Evolutionary conservation across 2,329 filamentous ascomycete genomes (phyloP).

Genomic region (Mycosphaerella sp.): DNA sequence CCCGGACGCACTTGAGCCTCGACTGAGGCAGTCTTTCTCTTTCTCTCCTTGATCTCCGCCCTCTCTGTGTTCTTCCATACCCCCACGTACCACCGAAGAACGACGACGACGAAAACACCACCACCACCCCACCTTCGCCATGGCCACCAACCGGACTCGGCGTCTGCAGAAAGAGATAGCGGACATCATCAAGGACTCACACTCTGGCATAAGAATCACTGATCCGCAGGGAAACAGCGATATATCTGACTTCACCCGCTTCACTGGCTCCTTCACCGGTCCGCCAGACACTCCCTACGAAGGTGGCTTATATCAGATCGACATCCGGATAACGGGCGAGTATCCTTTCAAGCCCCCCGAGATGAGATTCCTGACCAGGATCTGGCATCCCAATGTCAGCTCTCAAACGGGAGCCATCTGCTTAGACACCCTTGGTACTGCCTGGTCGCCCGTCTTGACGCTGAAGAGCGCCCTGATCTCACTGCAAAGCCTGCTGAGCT

Average conservation of each 20-base stretch:
- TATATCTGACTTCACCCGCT: constrained; percentile 67
- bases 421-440: constrained; percentile 79
- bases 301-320: constrained; percentile 72
- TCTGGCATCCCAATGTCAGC: constrained; percentile 97
- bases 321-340: constrained; percentile 78
- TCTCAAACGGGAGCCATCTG: constrained; percentile 79
- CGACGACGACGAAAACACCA: neutral
- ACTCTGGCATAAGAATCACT: constrained; percentile 66
- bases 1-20: neutral
- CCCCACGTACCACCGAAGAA: neutral
- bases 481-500: constrained; percentile 84
- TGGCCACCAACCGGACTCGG: constrained; percentile 52
- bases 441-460: constrained; percentile 93
- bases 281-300: constrained; percentile 93
- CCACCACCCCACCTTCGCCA: constrained; percentile 11
- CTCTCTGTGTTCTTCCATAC: neutral
- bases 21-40: neutral
- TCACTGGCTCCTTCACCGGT: constrained; percentile 75
- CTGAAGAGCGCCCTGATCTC: constrained; percentile 94
- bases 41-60: neutral
- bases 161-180: constrained; percentile 68
- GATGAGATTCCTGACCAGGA: constrained; percentile 87
- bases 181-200: constrained; percentile 67
- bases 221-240: constrained; percentile 41
- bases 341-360: constrained; percentile 90